Evolutionary conservation across 2,329 filamentous ascomycete genomes (phyloP).

Genomic region (Fusarium haematococcum): DNA sequence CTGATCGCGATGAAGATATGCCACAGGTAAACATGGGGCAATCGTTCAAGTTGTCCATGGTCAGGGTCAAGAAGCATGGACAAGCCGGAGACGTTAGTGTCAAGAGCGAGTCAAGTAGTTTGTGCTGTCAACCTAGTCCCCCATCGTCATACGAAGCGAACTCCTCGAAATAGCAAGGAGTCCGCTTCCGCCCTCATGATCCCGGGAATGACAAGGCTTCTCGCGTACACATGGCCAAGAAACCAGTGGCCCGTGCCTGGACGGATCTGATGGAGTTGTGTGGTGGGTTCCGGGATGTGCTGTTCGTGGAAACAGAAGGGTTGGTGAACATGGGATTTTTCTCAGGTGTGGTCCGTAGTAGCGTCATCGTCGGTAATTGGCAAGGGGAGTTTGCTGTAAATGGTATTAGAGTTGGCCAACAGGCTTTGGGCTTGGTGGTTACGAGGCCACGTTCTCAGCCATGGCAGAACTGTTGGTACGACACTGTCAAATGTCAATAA

Average conservation of each 20-base stretch:
- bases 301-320: background rate
- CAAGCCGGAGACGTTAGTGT: background rate
- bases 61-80: background rate
- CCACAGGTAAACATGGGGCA: background rate
- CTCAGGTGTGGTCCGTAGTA: background rate
- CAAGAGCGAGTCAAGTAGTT: slow-evolving; percentile 13
- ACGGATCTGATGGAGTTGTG: background rate
- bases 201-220: slow-evolving; percentile 15
- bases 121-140: slow-evolving; percentile 8
- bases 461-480: background rate
- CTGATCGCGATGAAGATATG: slow-evolving; percentile 10
- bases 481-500: background rate
- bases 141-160: background rate
- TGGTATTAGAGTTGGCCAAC: background rate
- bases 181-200: slow-evolving; percentile 1
- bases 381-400: background rate
- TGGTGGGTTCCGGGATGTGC: slow-evolving; percentile 1
- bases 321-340: background rate
- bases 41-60: background rate
- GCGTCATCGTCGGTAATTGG: background rate
- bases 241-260: slow-evolving; percentile 33
- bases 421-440: background rate
- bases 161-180: slow-evolving; percentile 12
- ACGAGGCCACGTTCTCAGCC: background rate
- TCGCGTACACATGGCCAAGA: slow-evolving; percentile 1